phyloP scores from a whole-genome alignment of 1,284 basidiomycete genomes.

The Puccinia polysora region DNA sequence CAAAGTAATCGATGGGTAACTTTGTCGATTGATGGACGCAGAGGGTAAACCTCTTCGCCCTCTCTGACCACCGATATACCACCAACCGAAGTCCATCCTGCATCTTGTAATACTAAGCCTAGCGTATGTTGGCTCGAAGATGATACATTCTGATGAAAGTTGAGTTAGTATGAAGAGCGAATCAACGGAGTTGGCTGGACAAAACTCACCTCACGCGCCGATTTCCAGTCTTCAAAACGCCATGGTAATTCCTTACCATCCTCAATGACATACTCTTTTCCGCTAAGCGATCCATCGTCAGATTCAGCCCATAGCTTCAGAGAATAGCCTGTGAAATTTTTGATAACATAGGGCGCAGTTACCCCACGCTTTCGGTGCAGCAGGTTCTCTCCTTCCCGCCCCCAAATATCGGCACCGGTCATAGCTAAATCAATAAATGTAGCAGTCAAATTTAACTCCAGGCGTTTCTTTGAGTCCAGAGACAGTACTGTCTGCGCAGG shows the following conservation, averaged over 20 bases:
- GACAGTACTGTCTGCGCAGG: slow-evolving; percentile 43
- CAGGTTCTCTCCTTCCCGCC: slow-evolving; percentile 67
- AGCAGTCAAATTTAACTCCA: slow-evolving; percentile 88
- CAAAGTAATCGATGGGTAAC: slow-evolving; percentile 79
- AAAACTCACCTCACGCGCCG: slow-evolving; percentile 74
- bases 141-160: slow-evolving; percentile 66
- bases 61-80: slow-evolving; percentile 89
- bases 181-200: background rate
- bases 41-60: slow-evolving; percentile 81
- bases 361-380: slow-evolving; percentile 72
- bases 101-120: slow-evolving; percentile 75
- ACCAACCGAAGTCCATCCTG: slow-evolving; percentile 83
- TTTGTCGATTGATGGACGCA: slow-evolving; percentile 73
- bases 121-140: slow-evolving; percentile 75
- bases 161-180: slow-evolving; percentile 27
- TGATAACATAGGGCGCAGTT: slow-evolving; percentile 87
- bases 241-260: slow-evolving; percentile 81
- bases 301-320: slow-evolving; percentile 61
- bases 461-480: slow-evolving; percentile 65
- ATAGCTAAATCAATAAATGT: slow-evolving; percentile 82
- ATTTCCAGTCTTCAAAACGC: slow-evolving; percentile 96
- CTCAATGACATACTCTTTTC: slow-evolving; percentile 54
- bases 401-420: slow-evolving; percentile 69
- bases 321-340: slow-evolving; percentile 81
- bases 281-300: slow-evolving; percentile 56